Evolutionary conservation across 2,329 filamentous ascomycete species (phyloP).

Genomic region (Colletotrichum sp.): DNA sequence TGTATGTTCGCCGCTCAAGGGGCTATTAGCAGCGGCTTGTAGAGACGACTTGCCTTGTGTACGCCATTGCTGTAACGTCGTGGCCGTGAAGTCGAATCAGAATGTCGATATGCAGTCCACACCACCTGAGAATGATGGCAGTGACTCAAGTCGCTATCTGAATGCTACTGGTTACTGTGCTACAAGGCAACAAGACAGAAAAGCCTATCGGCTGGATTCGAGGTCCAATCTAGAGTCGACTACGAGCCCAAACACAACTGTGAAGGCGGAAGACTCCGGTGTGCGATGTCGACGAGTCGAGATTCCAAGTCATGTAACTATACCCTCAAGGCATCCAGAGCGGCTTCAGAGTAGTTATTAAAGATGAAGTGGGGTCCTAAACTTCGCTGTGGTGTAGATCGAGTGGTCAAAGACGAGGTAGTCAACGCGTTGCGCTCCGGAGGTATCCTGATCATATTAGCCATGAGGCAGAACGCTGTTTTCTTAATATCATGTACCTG

Average conservation of each 20-base stretch:
- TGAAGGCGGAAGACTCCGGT: not conserved
- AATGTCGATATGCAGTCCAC: not conserved
- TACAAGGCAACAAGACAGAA: not conserved
- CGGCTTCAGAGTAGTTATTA: not conserved
- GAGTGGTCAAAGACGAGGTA: not conserved
- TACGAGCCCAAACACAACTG: not conserved
- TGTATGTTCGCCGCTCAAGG: not conserved
- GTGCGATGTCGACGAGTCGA: not conserved
- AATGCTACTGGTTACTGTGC: not conserved
- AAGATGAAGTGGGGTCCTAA: not conserved
- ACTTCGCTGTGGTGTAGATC: not conserved
- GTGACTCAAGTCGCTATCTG: not conserved
- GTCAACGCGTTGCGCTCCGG: not conserved
- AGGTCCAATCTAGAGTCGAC: not conserved
- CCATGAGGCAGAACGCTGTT: not conserved
- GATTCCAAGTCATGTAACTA: not conserved
- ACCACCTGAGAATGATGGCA: not conserved
- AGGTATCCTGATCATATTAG: not conserved
- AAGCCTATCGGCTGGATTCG: not conserved
- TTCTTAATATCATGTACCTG: not conserved
- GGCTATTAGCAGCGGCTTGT: not conserved
- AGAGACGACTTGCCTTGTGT: not conserved
- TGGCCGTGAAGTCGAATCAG: not conserved
- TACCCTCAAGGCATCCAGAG: not conserved
- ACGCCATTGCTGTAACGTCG: not conserved